Conservation (phyloP, 2,329 filamentous ascomycete genomes). For the Hypoxylon sp. region DNA sequence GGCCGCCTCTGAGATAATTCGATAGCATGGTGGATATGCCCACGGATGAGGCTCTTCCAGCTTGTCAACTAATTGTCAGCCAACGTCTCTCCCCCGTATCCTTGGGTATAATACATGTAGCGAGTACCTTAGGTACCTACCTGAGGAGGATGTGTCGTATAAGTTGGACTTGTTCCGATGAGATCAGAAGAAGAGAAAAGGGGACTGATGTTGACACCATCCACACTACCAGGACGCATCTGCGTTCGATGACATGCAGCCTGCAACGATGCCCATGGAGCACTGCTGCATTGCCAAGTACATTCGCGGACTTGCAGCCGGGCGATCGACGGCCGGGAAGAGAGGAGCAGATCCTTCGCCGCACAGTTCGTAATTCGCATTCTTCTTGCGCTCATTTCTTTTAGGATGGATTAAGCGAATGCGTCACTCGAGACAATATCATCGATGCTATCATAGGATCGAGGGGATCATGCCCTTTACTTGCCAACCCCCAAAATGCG, state of each 20-base stretch:
- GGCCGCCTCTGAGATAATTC: neutral
- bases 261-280: slow-evolving; percentile 28
- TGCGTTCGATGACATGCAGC: slow-evolving; percentile 30
- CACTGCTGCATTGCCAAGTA: slow-evolving; percentile 31
- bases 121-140: neutral
- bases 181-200: slow-evolving; percentile 9
- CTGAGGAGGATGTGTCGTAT: neutral
- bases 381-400: no score
- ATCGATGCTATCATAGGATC: neutral
- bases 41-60: slow-evolving; percentile 30
- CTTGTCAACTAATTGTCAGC: slow-evolving; percentile 18
- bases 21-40: slow-evolving; percentile 3
- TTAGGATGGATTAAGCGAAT: neutral
- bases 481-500: neutral
- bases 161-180: neutral
- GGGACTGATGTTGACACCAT: slow-evolving; percentile 29
- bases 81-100: no score
- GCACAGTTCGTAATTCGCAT: neutral
- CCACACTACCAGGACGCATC: slow-evolving; percentile 15
- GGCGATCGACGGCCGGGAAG: slow-evolving; percentile 28
- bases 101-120: slow-evolving; percentile 15
- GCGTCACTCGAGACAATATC: neutral
- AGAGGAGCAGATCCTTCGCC: slow-evolving; percentile 15
- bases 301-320: slow-evolving; percentile 25
- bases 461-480: neutral